Conservation (phyloP, 306 rosid species). For the Biancaea sappan region DNA sequence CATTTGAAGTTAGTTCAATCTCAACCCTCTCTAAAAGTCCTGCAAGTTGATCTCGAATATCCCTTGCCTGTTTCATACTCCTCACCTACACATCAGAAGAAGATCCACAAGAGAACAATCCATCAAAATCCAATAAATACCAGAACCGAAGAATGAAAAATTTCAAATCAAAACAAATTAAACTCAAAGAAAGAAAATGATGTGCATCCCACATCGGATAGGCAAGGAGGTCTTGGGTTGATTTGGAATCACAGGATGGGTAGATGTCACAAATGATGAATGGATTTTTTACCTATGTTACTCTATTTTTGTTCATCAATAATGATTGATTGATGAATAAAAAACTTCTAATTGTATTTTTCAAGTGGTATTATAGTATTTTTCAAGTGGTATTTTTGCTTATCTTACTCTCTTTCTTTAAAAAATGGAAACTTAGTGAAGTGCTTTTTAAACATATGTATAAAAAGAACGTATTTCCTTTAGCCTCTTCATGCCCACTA, state of each 20-base stretch:
- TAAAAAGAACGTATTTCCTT: too few relatives aligned
- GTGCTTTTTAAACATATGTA: too few relatives aligned
- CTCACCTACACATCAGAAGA: slow-evolving; percentile 62
- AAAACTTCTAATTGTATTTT: too few relatives aligned
- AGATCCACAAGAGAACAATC: slow-evolving; percentile 19
- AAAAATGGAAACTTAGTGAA: too few relatives aligned
- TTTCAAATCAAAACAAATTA: neutral
- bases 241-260: neutral
- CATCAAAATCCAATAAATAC: slow-evolving; percentile 15
- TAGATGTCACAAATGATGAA: neutral
- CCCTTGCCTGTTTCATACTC: slow-evolving; percentile 98
- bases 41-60: slow-evolving; percentile 91
- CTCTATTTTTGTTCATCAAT: neutral
- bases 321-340: too few relatives aligned
- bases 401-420: too few relatives aligned
- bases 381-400: too few relatives aligned
- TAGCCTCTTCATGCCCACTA: too few relatives aligned
- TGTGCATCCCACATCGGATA: too few relatives aligned
- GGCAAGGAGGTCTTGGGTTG: too few relatives aligned
- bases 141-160: neutral
- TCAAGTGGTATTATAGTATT: too few relatives aligned
- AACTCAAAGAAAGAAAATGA: slow-evolving; percentile 13
- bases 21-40: slow-evolving; percentile 94
- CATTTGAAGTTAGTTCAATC: slow-evolving; percentile 72
- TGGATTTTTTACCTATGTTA: neutral